Evolutionary conservation across 441 rosid species (phyloP).

Genomic region (Arabidopsis hybrid): DNA sequence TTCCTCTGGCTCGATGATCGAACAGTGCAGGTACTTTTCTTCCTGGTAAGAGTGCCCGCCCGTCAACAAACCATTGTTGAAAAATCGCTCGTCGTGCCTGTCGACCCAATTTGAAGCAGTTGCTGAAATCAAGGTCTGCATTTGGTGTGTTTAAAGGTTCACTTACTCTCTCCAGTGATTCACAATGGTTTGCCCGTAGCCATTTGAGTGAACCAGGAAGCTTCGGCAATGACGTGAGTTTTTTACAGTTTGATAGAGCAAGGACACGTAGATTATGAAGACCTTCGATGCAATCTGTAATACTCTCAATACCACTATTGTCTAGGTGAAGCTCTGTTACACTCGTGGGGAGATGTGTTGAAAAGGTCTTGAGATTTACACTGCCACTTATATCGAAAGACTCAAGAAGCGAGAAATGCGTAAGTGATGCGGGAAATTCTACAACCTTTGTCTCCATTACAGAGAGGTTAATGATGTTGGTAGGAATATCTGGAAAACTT

Average conservation of each 20-base stretch:
- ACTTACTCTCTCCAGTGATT: too few relatives aligned
- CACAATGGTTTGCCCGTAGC: too few relatives aligned
- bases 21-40: background rate
- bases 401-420: background rate
- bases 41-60: background rate
- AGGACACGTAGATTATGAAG: background rate
- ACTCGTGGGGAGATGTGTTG: background rate
- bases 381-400: background rate
- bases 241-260: too few relatives aligned
- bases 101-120: too few relatives aligned
- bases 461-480: background rate
- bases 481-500: background rate
- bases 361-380: background rate
- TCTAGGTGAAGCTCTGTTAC: rapidly evolving
- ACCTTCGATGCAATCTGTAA: background rate
- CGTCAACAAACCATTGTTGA: background rate
- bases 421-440: background rate
- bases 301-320: background rate
- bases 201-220: too few relatives aligned
- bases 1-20: slow-evolving; percentile 1
- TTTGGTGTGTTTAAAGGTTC: too few relatives aligned
- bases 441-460: too few relatives aligned
- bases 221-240: too few relatives aligned
- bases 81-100: background rate
- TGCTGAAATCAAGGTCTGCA: too few relatives aligned